These are phyloP conservation scores for Podila epigama DNA, from an alignment of 192 early-diverging fungal species.

Conservation along the genomic window DNA sequence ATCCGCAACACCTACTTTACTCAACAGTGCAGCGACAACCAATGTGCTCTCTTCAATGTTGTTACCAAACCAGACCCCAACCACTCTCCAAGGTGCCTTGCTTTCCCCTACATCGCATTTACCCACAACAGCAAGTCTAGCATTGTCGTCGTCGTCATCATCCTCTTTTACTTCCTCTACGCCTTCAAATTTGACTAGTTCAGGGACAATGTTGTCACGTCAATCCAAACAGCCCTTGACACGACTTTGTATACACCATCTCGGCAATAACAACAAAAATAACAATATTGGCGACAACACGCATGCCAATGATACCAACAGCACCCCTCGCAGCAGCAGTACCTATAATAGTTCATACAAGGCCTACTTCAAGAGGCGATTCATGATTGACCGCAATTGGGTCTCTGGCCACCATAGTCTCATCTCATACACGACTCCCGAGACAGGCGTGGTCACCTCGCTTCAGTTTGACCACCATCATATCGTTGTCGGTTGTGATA, in stretches of 20 bases:
- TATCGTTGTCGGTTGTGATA: slow-evolving; percentile 94
- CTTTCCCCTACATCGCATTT: not conserved
- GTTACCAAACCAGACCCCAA: slow-evolving; percentile 23
- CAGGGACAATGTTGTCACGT: not conserved
- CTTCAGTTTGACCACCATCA: slow-evolving; percentile 93
- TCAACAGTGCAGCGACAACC: slow-evolving; percentile 10
- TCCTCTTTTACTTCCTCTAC: slow-evolving; percentile 1
- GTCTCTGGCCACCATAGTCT: slow-evolving; percentile 54
- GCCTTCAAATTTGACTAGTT: not conserved
- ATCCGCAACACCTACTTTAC: not conserved
- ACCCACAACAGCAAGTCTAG: too few species aligned
- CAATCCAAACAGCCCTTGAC: not conserved
- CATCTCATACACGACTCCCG: slow-evolving; percentile 48
- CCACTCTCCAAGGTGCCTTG: not conserved
- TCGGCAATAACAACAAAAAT: slow-evolving; percentile 1
- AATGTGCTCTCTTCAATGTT: slow-evolving; percentile 40
- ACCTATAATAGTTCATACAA: slow-evolving; percentile 58
- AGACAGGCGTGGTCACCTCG: slow-evolving; percentile 85
- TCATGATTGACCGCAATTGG: slow-evolving; percentile 61
- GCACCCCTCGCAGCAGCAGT: not conserved
- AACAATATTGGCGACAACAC: not conserved
- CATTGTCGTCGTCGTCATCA: slow-evolving; percentile 1
- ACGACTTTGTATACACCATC: not conserved
- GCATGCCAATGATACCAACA: not conserved
- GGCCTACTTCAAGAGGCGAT: slow-evolving; percentile 61